Evolutionary conservation across 2,329 filamentous ascomycete genomes (phyloP), one percentile per base, ranked within the genome.

Genomic region (Trichophyton simii): DNA sequence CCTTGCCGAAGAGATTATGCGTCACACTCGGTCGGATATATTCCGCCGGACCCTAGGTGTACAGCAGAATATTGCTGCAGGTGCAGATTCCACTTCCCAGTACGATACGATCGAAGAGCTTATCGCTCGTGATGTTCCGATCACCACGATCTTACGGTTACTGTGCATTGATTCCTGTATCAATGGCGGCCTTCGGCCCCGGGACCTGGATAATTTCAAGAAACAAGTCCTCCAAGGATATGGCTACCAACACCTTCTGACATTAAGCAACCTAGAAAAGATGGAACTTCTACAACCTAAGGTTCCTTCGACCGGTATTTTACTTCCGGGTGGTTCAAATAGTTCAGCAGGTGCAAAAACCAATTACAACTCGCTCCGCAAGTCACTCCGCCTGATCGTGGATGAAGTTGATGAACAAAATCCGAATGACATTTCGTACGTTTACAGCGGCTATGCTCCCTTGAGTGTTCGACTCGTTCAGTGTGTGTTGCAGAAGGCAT

Each of bases 391-490:
- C 34, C 82, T 99, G 15, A 95, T 96, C 71, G 87, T 96, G 61
- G 94, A 99, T 71, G 94, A 97, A 72, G 92, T 99, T 44, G 91
- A 95, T 70, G 94, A 99, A 73, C 86, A 94, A 63, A 88, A 95
- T 55, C 94, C 94, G 2, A 89, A 94, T 68, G 94, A 99, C 68
- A 87, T 97, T 64, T 88, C 91, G n/a, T 99, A 99, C 69, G 91
- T 96, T 9, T 99, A 97, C 75, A 95, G 89, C 65, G 95, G 94
- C 59, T 99, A 97, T 71, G 94, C 95, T 3, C 95, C 94, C 0
- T 81, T 99, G 11, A 95, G 89, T 52, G 83, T 97, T 60, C 86
- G 94, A 15, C 82, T 99, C 3, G 87, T 99, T 4, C 95, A 99
- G 73, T 94, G 89, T 71, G 83, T 97, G 58, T 76, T 99, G 57